Evolutionary conservation across 345 rosid species (phyloP).

Genomic region (Brassica carinata): DNA sequence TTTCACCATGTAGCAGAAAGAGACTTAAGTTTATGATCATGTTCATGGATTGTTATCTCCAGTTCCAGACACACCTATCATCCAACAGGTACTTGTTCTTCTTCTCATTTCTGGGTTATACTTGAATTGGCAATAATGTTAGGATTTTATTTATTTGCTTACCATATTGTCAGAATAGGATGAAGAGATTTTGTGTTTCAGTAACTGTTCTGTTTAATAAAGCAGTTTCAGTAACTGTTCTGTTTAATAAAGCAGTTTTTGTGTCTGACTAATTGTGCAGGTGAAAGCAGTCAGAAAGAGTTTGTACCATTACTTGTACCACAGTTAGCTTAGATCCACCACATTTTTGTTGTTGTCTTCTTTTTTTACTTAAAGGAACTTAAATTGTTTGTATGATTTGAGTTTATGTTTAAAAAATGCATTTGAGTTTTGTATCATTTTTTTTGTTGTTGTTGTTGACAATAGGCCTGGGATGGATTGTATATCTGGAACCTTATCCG

Average conservation of each 20-base stretch:
- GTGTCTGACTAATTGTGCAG: background rate
- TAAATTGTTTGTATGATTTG: background rate
- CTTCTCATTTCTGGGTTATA: background rate
- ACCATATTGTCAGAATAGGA: background rate
- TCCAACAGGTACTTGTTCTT: background rate
- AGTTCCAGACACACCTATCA: constrained; percentile 2
- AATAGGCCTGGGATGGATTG: background rate
- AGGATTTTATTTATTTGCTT: background rate
- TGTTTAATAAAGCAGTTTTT: background rate
- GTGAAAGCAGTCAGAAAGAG: background rate
- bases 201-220: background rate
- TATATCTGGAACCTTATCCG: too few relatives aligned
- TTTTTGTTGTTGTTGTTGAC: background rate
- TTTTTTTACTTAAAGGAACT: background rate
- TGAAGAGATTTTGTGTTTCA: background rate
- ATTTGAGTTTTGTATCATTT: background rate
- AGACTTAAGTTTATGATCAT: constrained; percentile 5
- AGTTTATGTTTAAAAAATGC: background rate
- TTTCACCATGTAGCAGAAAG: background rate
- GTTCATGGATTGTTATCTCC: constrained; percentile 8
- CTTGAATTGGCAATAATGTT: background rate
- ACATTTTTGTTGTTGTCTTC: background rate
- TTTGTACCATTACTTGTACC: background rate
- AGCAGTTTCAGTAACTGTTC: background rate
- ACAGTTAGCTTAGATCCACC: background rate